phyloP scores from a whole-genome alignment of 495 filamentous ascomycete genomes.

The Arthonia radiata region DNA sequence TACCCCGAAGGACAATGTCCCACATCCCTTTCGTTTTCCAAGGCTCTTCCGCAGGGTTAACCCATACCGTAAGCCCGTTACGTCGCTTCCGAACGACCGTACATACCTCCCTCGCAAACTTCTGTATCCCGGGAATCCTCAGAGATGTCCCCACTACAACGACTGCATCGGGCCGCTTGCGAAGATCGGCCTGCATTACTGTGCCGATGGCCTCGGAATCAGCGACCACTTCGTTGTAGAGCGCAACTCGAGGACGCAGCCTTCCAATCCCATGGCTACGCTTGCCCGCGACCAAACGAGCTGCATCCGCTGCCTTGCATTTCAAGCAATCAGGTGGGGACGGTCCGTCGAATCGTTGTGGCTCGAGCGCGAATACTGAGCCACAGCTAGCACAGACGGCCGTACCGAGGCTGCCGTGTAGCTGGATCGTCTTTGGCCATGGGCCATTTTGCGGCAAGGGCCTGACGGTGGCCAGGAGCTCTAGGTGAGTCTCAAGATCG shows the following conservation, averaged over 20 bases:
- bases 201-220: slow-evolving; percentile 90
- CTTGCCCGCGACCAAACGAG: slow-evolving; percentile 56
- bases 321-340: slow-evolving; percentile 57
- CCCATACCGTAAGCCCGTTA: slow-evolving; percentile 83
- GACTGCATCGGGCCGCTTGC: slow-evolving; percentile 64
- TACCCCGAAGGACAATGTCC: too few relatives aligned
- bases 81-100: slow-evolving; percentile 47
- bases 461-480: slow-evolving; percentile 51
- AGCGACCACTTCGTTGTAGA: slow-evolving; percentile 94
- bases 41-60: slow-evolving; percentile 74
- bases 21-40: too few relatives aligned
- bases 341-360: slow-evolving; percentile 59
- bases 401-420: slow-evolving; percentile 80
- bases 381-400: slow-evolving; percentile 92
- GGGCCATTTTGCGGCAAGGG: slow-evolving; percentile 54
- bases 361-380: slow-evolving; percentile 48
- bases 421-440: slow-evolving; percentile 82
- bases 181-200: slow-evolving; percentile 61
- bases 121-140: slow-evolving; percentile 76
- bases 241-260: slow-evolving; percentile 73
- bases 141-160: slow-evolving; percentile 88
- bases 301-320: slow-evolving; percentile 49
- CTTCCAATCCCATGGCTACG: slow-evolving; percentile 84
- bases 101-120: slow-evolving; percentile 80
- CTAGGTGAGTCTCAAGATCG: slow-evolving; percentile 67